A percentile compares a stretch with the other conserved stretches of the same genome.
Evolutionary conservation across 2,329 filamentous ascomycete species (phyloP).

Genomic region (Hypoxylon sp.): DNA sequence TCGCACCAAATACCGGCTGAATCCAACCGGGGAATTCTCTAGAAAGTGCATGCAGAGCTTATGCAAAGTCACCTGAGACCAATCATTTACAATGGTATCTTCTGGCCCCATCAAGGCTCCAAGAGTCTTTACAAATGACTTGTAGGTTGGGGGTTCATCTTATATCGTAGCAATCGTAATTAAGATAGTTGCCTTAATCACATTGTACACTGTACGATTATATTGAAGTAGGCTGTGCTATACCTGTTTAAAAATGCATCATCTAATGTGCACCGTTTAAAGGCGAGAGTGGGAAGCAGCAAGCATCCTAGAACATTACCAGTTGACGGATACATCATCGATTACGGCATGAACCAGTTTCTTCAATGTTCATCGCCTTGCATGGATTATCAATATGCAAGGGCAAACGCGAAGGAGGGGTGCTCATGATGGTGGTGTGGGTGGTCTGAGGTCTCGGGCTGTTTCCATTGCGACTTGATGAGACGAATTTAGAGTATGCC

Average conservation of each 20-base stretch:
- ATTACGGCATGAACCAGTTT: constrained; percentile 37
- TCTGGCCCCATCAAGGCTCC: neutral
- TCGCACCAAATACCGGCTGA: constrained; percentile 37
- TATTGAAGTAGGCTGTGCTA: constrained; percentile 4
- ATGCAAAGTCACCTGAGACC: constrained; percentile 30
- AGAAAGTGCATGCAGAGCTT: constrained; percentile 38
- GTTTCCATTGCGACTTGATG: constrained; percentile 36
- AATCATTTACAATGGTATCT: constrained; percentile 20
- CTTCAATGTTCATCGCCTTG: constrained; percentile 38
- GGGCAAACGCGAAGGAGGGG: constrained; percentile 40
- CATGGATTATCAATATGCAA: constrained; percentile 45
- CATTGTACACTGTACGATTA: neutral
- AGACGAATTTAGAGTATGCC: constrained; percentile 36
- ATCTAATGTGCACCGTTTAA: constrained; percentile 13
- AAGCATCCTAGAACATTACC: constrained; percentile 10
- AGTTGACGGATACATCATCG: constrained; percentile 27
- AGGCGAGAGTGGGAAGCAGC: constrained; percentile 4
- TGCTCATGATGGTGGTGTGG: constrained; percentile 40
- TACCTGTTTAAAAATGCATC: constrained; percentile 2
- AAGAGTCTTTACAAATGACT: constrained; percentile 16
- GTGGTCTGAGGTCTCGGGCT: constrained; percentile 39
- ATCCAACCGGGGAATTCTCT: constrained; percentile 43
- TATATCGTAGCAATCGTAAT: constrained; percentile 14
- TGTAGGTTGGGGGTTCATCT: neutral
- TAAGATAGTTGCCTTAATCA: neutral